Evolutionary conservation across 441 rosid species (phyloP).

Genomic region (Geranium incanum): DNA sequence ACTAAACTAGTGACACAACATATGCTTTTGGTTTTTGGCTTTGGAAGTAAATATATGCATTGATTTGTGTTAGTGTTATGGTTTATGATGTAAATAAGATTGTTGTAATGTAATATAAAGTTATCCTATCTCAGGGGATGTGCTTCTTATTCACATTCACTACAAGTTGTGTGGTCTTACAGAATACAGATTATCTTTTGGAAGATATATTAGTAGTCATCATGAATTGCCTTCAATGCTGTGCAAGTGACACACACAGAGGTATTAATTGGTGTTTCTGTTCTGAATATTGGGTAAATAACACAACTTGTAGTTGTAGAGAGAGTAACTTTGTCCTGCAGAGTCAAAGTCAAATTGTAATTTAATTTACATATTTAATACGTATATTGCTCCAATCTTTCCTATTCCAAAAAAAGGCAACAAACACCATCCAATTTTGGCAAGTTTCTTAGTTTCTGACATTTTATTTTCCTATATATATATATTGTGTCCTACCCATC

Average conservation of each 20-base stretch:
- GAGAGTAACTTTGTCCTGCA: background rate
- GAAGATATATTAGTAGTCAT: too few relatives aligned
- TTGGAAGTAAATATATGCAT: background rate
- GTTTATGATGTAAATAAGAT: background rate
- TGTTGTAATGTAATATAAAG: background rate
- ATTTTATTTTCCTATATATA: too few relatives aligned
- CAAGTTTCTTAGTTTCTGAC: background rate
- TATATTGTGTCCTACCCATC: too few relatives aligned
- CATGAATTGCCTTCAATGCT: too few relatives aligned
- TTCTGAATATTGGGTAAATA: background rate
- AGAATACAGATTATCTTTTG: too few relatives aligned
- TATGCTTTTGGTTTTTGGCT: background rate
- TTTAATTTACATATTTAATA: background rate
- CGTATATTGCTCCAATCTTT: background rate
- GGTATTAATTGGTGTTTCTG: background rate
- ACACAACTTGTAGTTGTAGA: background rate
- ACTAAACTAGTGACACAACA: too few relatives aligned
- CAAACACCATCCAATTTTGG: background rate
- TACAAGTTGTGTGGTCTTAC: background rate
- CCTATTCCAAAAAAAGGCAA: background rate
- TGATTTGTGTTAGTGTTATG: background rate
- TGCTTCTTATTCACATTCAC: background rate
- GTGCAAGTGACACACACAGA: too few relatives aligned
- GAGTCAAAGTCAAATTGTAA: background rate
- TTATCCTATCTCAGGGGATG: conserved; percentile 9